phyloP scores from a whole-genome alignment of 192 early-diverging fungal genomes.

The Chytriomyces confervae region DNA sequence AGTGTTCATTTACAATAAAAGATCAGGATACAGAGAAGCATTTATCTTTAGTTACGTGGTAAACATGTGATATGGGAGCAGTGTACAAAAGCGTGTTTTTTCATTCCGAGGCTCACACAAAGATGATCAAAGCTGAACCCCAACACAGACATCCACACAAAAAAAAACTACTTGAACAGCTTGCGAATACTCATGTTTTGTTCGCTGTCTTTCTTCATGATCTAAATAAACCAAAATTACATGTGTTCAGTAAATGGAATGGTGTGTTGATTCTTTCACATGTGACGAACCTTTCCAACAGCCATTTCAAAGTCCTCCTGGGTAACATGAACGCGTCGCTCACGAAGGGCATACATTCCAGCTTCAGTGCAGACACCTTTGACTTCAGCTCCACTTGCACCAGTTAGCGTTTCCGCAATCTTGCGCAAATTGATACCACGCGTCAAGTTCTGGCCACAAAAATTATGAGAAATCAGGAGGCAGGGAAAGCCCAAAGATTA shows the following conservation, averaged over 20 bases:
- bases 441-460: slow-evolving; percentile 68
- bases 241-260: background rate
- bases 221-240: slow-evolving; percentile 43
- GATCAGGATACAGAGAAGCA: too few species aligned
- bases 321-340: slow-evolving; percentile 97
- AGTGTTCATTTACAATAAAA: too few species aligned
- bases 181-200: slow-evolving; percentile 96
- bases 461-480: slow-evolving; percentile 64
- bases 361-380: slow-evolving; percentile 99
- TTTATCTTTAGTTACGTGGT: too few species aligned
- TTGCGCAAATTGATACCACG: slow-evolving; percentile 93
- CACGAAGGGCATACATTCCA: slow-evolving; percentile 97
- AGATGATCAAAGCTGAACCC: too few species aligned
- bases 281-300: slow-evolving; percentile 77
- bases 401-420: slow-evolving; percentile 90
- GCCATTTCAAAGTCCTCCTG: slow-evolving; percentile 99
- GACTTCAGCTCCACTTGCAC: slow-evolving; percentile 97
- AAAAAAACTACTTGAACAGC: slow-evolving; percentile 85
- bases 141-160: too few species aligned
- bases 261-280: background rate
- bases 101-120: too few species aligned
- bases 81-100: too few species aligned
- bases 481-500: background rate
- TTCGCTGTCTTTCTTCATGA: slow-evolving; percentile 98
- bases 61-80: too few species aligned